Base-by-base conservation (phyloP, 2,329 filamentous ascomycete genomes). In the Colletotrichum somersetense region DNA sequence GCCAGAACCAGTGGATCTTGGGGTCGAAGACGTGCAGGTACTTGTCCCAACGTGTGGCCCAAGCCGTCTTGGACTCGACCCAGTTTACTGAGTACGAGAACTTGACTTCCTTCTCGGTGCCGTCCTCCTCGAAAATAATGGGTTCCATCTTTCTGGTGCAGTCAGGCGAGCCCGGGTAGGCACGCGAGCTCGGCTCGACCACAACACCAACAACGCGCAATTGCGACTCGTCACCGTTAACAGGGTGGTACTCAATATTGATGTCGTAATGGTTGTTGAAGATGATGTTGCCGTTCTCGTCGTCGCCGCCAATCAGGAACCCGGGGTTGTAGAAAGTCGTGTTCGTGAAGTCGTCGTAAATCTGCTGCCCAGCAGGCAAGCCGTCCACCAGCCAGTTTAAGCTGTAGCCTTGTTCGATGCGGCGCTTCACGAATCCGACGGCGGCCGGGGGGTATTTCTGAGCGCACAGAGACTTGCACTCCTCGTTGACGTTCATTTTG, bases 241-340 rank as follows among this genome's bases (percentile, higher is more conserved):
- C 92, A 77, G 93, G 88, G 80, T 99, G 96, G 79, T 97, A 98
- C 77, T 99, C 96, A 78, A 99, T 89, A 62, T 92, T 82, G 77
- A 99, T 98, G 77, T 98, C 93, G 84, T 97, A 98, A 82, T 99
- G 96, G 81, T 98, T 99, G 86, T 98, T 94, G 80, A 99, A 87
- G 56, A 84, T 83, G 26, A 90, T 81, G 52, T 91, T 86, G 44
- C 87, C 87, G 55, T 88, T 86, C 7, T 88, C 86, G 40, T 88
- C 84, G 59, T 85, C 81, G 64, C 83, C 79, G 26, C 95, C 95
- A 65, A 98, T 86, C 66, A 93, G 87, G 82, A 99, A 99, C 1
- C 96, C 96, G 16, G 96, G 94, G 80, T 91, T 97, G 82, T 97
- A 97, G 80, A 97, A 98, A 61, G 91, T 89, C 18, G 91, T 91